Percentiles rank a stretch among this genome's conserved stretches.
Evolutionary conservation across 1,139 yeast genomes (phyloP).

Genomic region (Blastobotrys capitulatus): DNA sequence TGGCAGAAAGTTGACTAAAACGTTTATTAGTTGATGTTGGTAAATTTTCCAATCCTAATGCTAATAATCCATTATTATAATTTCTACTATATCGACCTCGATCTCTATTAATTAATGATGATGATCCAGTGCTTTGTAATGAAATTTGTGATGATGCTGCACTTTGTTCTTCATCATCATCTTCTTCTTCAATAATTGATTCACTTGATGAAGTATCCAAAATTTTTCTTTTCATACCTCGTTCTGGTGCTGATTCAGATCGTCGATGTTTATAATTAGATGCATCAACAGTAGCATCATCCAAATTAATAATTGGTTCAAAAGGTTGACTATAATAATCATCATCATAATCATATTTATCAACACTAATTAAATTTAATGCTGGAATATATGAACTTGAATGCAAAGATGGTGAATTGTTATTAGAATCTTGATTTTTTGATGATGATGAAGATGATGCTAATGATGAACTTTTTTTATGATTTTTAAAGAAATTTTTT

Average conservation of each 20-base stretch:
- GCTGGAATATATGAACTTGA: slow-evolving; percentile 20
- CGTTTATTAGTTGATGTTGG: slow-evolving; percentile 4
- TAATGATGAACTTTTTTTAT: slow-evolving; percentile 1
- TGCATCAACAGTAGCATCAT: slow-evolving; percentile 22
- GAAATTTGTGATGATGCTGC: slow-evolving; percentile 18
- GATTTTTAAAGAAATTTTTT: slow-evolving; percentile 16
- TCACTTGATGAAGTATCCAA: slow-evolving; percentile 27
- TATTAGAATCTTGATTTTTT: neutral
- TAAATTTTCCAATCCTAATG: slow-evolving; percentile 7
- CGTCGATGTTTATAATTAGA: slow-evolving; percentile 19
- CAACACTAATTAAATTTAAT: slow-evolving; percentile 6
- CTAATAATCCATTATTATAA: slow-evolving; percentile 14
- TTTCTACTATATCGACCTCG: slow-evolving; percentile 17
- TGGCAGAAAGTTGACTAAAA: neutral
- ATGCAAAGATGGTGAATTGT: slow-evolving; percentile 3
- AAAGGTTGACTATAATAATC: neutral
- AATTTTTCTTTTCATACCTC: slow-evolving; percentile 14
- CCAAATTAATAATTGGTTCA: slow-evolving; percentile 27
- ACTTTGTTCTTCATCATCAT: slow-evolving; percentile 13
- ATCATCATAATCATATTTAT: slow-evolving; percentile 7
- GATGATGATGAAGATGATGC: too few relatives aligned
- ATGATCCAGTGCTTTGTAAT: slow-evolving; percentile 15
- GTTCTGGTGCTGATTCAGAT: slow-evolving; percentile 24
- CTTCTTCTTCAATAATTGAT: slow-evolving; percentile 18
- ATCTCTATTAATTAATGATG: slow-evolving; percentile 14